Base-by-base conservation (phyloP, 2,329 filamentous ascomycete species). In the Magnaporthiopsis incrustans region DNA sequence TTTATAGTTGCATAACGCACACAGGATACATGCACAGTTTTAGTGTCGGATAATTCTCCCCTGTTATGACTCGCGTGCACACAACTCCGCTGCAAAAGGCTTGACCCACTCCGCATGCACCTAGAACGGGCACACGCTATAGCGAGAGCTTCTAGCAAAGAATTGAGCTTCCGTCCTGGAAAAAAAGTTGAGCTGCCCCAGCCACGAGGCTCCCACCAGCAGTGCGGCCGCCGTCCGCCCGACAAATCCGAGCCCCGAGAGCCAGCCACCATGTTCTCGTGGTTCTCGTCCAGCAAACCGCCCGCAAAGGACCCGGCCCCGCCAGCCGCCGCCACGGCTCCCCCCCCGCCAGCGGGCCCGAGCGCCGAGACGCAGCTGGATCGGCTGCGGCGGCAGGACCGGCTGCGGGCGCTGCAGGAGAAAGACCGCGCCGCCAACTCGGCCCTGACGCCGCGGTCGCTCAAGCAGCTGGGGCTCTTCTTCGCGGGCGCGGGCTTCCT, bases 401-500 rank as follows among this genome's bases (percentile, higher is more conserved):
- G 30, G 12, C 50, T 58, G 25, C 53, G 26, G 30, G 14, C 38
- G n/a, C 56, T 58, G 18, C 53, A 38, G 56, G 53, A 63, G 53
- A 44, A 56, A 10, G 60, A 62, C 25, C 44, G 60, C 60, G 27
- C 27, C 26, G 53, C 56, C 50, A 33, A 58, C 32, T 57, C 67
- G 35, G n/a, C 77, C 62, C 69, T 79, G 62, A 79, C 79, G 22
- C 72, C 76, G 61, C 83, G 85, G 70, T 83, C 80, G 57, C 73
- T 83, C 61, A 82, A 82, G 63, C 88, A 92, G 74, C 76, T 91
- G 18, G 81, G 86, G 30, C 76, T 97, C 65, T 89, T 95, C 75
- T 80, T 88, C 69, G 86, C 88, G 66, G 94, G 94, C 57, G 82
- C 90, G 14, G 81, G 85, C 64, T 96, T 96, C 77, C 84, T 96